Conservation (phyloP, 148 eudicot genomes). For the Dianthus caryophyllus region DNA sequence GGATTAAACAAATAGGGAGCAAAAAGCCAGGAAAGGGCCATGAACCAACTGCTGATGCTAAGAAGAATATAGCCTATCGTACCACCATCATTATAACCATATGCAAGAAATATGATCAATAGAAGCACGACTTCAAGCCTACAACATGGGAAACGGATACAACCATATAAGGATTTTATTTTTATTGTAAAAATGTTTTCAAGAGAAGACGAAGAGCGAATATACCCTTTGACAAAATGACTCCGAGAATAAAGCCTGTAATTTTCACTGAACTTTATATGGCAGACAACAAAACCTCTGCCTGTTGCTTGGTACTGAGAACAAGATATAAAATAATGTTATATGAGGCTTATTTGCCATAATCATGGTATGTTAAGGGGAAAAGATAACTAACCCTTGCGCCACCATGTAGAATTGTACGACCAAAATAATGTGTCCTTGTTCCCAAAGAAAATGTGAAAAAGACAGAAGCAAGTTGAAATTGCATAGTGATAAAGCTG, state of each 20-base stretch:
- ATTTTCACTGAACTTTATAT: constrained; percentile 92
- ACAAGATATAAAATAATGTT: constrained; percentile 6
- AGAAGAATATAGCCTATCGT: constrained; percentile 76
- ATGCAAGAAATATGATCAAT: constrained; percentile 75
- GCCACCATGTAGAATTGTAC: constrained; percentile 98
- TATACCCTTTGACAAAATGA: constrained; percentile 94
- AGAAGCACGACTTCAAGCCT: constrained; percentile 89
- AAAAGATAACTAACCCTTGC: constrained; percentile 61
- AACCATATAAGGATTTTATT: background rate
- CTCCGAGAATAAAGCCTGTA: constrained; percentile 98
- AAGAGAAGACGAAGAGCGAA: constrained; percentile 16
- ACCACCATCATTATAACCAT: constrained; percentile 65
- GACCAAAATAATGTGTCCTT: constrained; percentile 93
- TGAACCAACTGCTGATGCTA: constrained; percentile 90
- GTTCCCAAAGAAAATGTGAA: constrained; percentile 98
- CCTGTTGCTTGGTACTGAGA: constrained; percentile 97
- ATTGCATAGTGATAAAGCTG: constrained; percentile 92
- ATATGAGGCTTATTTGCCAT: background rate
- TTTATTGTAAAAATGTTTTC: background rate
- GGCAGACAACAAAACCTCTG: constrained; percentile 95
- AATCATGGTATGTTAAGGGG: background rate
- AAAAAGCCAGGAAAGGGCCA: constrained; percentile 93
- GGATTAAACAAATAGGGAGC: constrained; percentile 99
- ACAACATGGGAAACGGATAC: constrained; percentile 22
- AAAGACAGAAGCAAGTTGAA: constrained; percentile 88